Percentiles rank a stretch among this genome's conserved stretches.
Evolutionary conservation across 331 rosid genomes (phyloP).

Genomic region (Quercus lobata): DNA sequence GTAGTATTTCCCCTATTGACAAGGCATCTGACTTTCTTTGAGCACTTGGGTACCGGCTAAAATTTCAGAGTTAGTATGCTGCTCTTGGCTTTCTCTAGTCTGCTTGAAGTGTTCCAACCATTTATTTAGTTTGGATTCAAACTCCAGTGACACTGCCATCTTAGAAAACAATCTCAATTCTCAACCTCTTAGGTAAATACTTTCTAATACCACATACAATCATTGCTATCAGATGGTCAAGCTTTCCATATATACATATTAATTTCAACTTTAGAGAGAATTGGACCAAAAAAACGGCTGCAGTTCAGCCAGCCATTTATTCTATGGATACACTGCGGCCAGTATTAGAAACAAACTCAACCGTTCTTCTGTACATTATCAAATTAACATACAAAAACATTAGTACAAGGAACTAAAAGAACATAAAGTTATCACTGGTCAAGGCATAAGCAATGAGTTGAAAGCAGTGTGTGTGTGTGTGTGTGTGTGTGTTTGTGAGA

Average conservation of each 20-base stretch:
- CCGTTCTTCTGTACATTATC: not conserved
- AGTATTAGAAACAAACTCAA: not conserved
- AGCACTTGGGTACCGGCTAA: no score
- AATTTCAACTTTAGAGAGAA: not conserved
- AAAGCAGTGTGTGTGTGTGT: not conserved
- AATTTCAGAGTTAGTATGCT: no score
- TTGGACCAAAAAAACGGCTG: not conserved
- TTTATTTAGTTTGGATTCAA: not conserved
- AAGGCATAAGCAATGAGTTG: not conserved
- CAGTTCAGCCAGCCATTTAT: not conserved
- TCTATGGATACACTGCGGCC: not conserved
- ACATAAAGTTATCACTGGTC: not conserved
- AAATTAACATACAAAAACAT: not conserved
- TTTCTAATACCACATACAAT: no score
- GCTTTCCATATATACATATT: not conserved
- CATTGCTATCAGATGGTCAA: not conserved
- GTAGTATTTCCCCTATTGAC: no score
- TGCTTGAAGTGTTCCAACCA: no score
- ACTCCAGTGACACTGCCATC: not conserved
- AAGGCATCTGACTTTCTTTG: no score
- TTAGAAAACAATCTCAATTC: not conserved
- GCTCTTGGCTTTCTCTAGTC: no score
- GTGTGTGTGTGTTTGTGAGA: no score
- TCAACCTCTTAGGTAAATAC: not conserved
- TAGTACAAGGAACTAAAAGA: not conserved